Evolutionary conservation across 2,329 filamentous ascomycete species (phyloP).

Genomic region (Chrysosporium queenslandicum): DNA sequence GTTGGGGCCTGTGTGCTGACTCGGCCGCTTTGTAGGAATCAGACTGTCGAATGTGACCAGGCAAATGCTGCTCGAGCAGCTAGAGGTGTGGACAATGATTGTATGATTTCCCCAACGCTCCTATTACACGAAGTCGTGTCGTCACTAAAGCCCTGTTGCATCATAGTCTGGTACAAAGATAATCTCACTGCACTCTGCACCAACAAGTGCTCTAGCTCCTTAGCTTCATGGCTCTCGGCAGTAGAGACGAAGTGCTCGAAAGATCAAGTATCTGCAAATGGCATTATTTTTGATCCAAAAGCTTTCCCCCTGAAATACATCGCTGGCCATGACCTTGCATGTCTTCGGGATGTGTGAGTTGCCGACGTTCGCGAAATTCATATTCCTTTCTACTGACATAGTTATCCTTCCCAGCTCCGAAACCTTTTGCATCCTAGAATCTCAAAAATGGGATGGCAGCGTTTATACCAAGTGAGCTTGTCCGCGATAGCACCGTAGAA

Average conservation of each 20-base stretch:
- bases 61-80: conserved; percentile 16
- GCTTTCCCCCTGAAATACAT: conserved; percentile 17
- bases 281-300: conserved; percentile 16
- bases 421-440: conserved; percentile 18
- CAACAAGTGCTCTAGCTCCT: conserved; percentile 11
- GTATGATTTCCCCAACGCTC: conserved; percentile 7
- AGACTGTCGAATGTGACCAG: conserved; percentile 17
- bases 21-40: conserved; percentile 11
- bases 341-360: conserved; percentile 16
- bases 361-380: background rate
- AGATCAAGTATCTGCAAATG: conserved; percentile 13
- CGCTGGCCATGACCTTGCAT: conserved; percentile 16
- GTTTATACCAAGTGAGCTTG: conserved; percentile 11
- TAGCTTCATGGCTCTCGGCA: conserved; percentile 15
- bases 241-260: conserved; percentile 15
- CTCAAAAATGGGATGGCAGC: conserved; percentile 17
- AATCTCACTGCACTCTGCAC: conserved; percentile 17
- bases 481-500: conserved; percentile 5
- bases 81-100: conserved; percentile 14
- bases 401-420: conserved; percentile 13
- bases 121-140: no score
- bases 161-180: conserved; percentile 17
- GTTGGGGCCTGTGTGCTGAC: background rate
- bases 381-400: conserved; percentile 1
- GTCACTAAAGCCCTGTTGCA: background rate